Evolutionary conservation across 176 grass and related monocot species (phyloP).

Genomic region (Lolium perenne): DNA sequence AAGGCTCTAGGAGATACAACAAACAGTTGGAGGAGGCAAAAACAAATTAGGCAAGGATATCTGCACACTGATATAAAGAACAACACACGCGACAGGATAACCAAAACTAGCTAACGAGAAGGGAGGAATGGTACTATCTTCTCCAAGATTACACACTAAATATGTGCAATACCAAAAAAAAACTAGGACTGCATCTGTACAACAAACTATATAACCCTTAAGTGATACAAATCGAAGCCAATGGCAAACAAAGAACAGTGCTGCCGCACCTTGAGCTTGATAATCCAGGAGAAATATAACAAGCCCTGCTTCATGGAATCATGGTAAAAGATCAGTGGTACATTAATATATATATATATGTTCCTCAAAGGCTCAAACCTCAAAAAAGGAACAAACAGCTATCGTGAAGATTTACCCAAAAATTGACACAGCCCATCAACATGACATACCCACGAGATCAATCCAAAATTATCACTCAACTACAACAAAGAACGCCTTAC

Average conservation of each 20-base stretch:
- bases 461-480: slow-evolving; percentile 4
- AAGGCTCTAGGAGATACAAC: too few relatives aligned
- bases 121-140: too few relatives aligned
- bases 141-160: too few relatives aligned
- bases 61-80: too few relatives aligned
- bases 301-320: background rate
- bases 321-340: background rate
- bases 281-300: background rate
- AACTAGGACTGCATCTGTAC: too few relatives aligned
- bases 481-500: background rate
- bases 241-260: background rate
- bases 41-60: too few relatives aligned
- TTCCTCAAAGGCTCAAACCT: background rate
- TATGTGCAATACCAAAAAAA: too few relatives aligned
- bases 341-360: background rate
- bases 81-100: too few relatives aligned
- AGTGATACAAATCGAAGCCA: background rate
- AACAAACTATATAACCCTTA: too few relatives aligned
- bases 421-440: background rate
- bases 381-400: background rate
- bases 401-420: background rate
- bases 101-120: too few relatives aligned
- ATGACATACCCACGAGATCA: slow-evolving; percentile 16
- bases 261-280: background rate
- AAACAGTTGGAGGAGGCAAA: too few relatives aligned